A percentile compares a stretch with the other conserved stretches of the same genome.
phyloP scores from a whole-genome alignment of 176 grass and related monocot genomes.

The Triticum turgidum region DNA sequence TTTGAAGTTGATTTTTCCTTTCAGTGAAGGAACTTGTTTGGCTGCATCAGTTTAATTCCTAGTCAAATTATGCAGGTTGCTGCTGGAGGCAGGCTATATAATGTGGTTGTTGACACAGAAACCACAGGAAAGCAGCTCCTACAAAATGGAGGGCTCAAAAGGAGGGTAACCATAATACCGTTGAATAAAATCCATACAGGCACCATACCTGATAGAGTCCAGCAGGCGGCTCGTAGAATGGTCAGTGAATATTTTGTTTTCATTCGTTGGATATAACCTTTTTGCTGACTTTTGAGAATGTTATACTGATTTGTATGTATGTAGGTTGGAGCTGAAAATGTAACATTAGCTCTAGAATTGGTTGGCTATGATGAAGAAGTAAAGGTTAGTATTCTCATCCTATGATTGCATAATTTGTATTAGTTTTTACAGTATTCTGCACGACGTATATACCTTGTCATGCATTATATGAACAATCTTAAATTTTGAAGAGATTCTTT shows the following conservation, averaged over 20 bases:
- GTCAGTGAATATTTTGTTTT: slow-evolving; percentile 43
- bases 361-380: slow-evolving; percentile 87
- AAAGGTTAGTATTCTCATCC: slow-evolving; percentile 52
- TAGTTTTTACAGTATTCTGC: background rate
- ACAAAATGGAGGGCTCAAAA: slow-evolving; percentile 66
- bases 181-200: slow-evolving; percentile 85
- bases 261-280: slow-evolving; percentile 17
- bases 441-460: background rate
- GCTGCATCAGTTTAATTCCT: slow-evolving; percentile 8
- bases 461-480: slow-evolving; percentile 14
- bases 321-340: slow-evolving; percentile 82
- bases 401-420: background rate
- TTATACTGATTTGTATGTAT: slow-evolving; percentile 17
- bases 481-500: slow-evolving; percentile 33
- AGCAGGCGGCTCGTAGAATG: slow-evolving; percentile 72
- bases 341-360: slow-evolving; percentile 73
- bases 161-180: slow-evolving; percentile 89
- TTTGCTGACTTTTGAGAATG: slow-evolving; percentile 16
- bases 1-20: slow-evolving; percentile 1
- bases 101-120: slow-evolving; percentile 93
- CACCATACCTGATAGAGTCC: slow-evolving; percentile 66
- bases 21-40: slow-evolving; percentile 10
- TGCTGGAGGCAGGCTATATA: slow-evolving; percentile 84
- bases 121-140: slow-evolving; percentile 84
- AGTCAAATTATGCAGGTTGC: slow-evolving; percentile 65